Conservation (phyloP, 2,329 filamentous ascomycete species). For the Lasiodiplodia gonubiensis region DNA sequence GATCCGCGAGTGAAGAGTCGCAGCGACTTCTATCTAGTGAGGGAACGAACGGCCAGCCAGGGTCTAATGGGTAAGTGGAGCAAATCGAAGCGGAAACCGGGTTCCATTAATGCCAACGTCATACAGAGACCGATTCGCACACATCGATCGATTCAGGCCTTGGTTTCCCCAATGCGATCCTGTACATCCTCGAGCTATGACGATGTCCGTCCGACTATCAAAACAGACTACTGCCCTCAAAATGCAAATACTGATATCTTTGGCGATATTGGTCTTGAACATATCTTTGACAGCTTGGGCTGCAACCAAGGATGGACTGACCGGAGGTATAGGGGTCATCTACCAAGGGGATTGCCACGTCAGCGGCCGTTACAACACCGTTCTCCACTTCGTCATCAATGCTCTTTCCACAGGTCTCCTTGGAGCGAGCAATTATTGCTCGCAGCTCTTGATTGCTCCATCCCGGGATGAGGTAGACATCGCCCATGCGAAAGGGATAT, state of each 20-base stretch:
- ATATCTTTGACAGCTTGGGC: neutral
- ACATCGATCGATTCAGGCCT: neutral
- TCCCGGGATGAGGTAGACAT: conserved; percentile 13
- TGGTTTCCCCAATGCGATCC: neutral
- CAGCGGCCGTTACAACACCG: neutral
- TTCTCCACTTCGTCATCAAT: conserved; percentile 47
- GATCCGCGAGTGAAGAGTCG: no score
- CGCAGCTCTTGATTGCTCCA: conserved; percentile 13
- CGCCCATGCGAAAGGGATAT: conserved; percentile 32
- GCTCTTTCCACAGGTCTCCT: conserved; percentile 1
- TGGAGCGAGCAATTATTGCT: conserved; percentile 1
- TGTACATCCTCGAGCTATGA: neutral
- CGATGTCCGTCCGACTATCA: neutral
- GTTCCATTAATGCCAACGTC: no score
- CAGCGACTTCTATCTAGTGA: no score
- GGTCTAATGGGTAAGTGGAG: no score
- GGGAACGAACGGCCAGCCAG: no score
- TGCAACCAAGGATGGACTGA: neutral
- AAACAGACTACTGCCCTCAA: neutral
- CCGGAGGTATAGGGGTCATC: neutral
- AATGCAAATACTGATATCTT: neutral
- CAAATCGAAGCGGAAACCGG: no score
- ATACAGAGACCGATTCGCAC: neutral
- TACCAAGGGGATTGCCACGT: neutral
- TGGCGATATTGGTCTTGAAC: neutral